Evolutionary conservation across 2,329 filamentous ascomycete genomes (phyloP).

Genomic region (Thielaviopsis musarum): DNA sequence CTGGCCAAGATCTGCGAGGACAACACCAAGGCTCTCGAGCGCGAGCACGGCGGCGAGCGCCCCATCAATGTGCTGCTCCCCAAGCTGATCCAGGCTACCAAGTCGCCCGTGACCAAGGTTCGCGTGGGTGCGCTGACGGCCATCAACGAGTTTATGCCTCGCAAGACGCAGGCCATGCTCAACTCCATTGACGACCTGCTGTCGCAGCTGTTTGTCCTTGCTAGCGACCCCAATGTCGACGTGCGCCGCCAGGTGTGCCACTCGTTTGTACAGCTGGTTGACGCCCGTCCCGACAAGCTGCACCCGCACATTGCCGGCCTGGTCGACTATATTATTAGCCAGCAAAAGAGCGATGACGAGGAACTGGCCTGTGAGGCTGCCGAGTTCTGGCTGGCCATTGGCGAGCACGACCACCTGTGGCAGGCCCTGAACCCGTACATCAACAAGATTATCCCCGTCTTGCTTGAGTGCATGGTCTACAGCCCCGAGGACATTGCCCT

Average conservation of each 20-base stretch:
- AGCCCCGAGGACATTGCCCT: constrained; percentile 81
- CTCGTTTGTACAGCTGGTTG: constrained; percentile 80
- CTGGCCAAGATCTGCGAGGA: constrained; percentile 95
- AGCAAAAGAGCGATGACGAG: constrained; percentile 76
- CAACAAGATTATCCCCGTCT: constrained; percentile 69
- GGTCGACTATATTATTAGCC: constrained; percentile 81
- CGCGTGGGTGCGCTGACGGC: constrained; percentile 63
- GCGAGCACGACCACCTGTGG: constrained; percentile 71
- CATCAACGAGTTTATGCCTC: constrained; percentile 82
- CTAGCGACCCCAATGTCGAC: constrained; percentile 59
- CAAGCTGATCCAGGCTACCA: constrained; percentile 75
- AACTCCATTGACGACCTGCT: constrained; percentile 68
- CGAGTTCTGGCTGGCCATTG: constrained; percentile 92
- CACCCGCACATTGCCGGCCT: constrained; percentile 73
- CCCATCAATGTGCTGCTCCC: constrained; percentile 81
- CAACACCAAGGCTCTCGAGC: constrained; percentile 71
- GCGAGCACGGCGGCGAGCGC: constrained; percentile 73
- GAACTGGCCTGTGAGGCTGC: constrained; percentile 87
- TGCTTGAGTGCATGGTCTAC: constrained; percentile 92
- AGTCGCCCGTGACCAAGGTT: constrained; percentile 59
- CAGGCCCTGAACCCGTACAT: constrained; percentile 62
- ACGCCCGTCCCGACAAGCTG: constrained; percentile 79
- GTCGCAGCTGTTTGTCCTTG: constrained; percentile 64
- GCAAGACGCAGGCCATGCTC: constrained; percentile 67
- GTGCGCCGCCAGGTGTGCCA: constrained; percentile 88